These are phyloP conservation scores for Endocarpon pusillum DNA, from an alignment of 495 filamentous ascomycete genomes.

Conservation along the genomic window DNA sequence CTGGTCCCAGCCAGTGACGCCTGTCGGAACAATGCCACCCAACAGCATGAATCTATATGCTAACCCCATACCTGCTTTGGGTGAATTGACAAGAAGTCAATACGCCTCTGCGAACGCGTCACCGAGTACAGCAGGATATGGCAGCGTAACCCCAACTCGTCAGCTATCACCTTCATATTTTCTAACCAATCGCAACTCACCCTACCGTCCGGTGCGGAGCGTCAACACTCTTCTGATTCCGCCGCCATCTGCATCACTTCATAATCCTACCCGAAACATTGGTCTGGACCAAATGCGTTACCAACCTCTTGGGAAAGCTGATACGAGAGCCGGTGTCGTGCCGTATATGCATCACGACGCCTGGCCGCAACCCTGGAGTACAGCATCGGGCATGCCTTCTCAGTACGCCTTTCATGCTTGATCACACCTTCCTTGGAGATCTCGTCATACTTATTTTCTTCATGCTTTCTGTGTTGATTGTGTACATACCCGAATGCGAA, in stretches of 20 bases:
- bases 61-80: conserved; percentile 28
- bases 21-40: conserved; percentile 24
- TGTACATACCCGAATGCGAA: too few relatives aligned
- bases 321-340: conserved; percentile 64
- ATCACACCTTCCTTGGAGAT: too few relatives aligned
- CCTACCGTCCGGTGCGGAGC: conserved; percentile 77
- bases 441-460: too few relatives aligned
- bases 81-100: too few relatives aligned
- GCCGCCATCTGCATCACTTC: conserved; percentile 62
- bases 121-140: conserved; percentile 25
- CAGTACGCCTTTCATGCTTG: too few relatives aligned
- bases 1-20: conserved; percentile 28
- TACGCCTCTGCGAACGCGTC: conserved; percentile 24
- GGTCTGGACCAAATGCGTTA: conserved; percentile 85
- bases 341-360: conserved; percentile 46
- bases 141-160: conserved; percentile 28
- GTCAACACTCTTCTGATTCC: conserved; percentile 83
- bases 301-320: conserved; percentile 70
- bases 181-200: conserved; percentile 52
- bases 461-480: too few relatives aligned
- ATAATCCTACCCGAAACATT: conserved; percentile 46
- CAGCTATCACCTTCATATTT: conserved; percentile 47
- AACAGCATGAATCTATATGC: conserved; percentile 31
- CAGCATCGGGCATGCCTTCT: too few relatives aligned
- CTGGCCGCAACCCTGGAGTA: conserved; percentile 27